A percentile compares a stretch with the other conserved stretches of the same genome.
Evolutionary conservation across 179 eudicot genomes (phyloP).

Genomic region (Beta macrorhiza): DNA sequence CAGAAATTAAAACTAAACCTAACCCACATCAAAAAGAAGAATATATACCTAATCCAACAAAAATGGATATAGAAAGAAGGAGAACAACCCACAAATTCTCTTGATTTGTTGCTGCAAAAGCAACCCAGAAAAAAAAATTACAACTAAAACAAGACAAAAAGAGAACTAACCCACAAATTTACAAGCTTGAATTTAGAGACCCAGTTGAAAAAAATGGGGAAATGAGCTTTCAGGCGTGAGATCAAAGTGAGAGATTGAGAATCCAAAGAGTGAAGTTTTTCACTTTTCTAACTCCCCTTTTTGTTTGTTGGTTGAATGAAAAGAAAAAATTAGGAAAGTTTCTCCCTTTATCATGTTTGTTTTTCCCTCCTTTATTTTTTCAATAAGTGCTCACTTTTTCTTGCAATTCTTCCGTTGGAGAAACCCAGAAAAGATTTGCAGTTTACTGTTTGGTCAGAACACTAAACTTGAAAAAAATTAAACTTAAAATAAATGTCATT

Average conservation of each 20-base stretch:
- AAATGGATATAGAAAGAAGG: constrained; percentile 16
- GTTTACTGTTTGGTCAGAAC: constrained; percentile 16
- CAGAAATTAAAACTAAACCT: constrained; percentile 40
- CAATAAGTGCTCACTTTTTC: constrained; percentile 5
- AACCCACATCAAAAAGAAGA: constrained; percentile 46
- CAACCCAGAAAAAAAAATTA: constrained; percentile 10
- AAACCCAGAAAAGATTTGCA: constrained; percentile 24
- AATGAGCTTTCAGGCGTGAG: constrained; percentile 28
- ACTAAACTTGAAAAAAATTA: background rate
- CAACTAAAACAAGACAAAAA: constrained; percentile 22
- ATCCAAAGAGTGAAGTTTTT: constrained; percentile 29
- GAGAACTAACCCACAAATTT: constrained; percentile 38
- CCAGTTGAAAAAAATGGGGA: constrained; percentile 24
- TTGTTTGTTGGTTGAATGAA: constrained; percentile 21
- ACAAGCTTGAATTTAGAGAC: constrained; percentile 30
- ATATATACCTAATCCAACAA: constrained; percentile 36
- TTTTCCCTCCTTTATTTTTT: constrained; percentile 10
- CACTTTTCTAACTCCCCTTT: constrained; percentile 29
- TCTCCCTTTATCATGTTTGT: constrained; percentile 23
- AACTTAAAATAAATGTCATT: background rate
- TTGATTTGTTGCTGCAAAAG: constrained; percentile 16
- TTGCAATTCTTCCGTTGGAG: constrained; percentile 16
- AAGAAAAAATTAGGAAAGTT: constrained; percentile 30
- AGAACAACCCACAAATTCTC: constrained; percentile 18
- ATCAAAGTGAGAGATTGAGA: constrained; percentile 32